Base-by-base conservation (phyloP, 1,284 basidiomycete genomes). In the Boletus sp. region DNA sequence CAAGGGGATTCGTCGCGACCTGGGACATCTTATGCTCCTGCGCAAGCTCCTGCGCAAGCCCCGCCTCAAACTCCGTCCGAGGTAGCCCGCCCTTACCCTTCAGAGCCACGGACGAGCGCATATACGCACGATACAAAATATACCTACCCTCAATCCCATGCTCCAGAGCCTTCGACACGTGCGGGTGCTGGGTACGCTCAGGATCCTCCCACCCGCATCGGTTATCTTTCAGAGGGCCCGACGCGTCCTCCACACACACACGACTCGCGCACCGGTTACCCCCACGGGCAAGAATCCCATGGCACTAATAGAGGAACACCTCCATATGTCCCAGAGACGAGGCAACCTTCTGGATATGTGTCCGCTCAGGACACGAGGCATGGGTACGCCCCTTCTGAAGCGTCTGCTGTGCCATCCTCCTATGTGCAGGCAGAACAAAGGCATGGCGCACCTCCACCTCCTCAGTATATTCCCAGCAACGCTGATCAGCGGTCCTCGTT, bases 71-170 rank as follows among this genome's bases (percentile, higher is more conserved):
- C 51, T 2, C 59, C 52, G 27, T 20, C 57, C 33, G 62, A 63
- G 13, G 40, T 47, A 7, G 34, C 54, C 37, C 64, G 60, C 10
- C 2, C 52, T 26, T 61, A 52, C 36, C 51, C 51, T n/a, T 38
- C 47, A 19, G 60, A 63, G 26, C 19, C 46, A 2, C 63, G 64
- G n/a, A 8, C 59, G 6, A 36, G 38, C 41, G 57, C 55, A 51
- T 65, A 63, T 44, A 50, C 54, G 22, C 58, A 62, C 37, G 57
- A 61, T 10, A 33, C 62, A 37, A 61, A 63, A 33, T 55, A 54
- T 33, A 26, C 60, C 10, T 59, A 63, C 50, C 20, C 57, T 27
- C 57, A 51, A n/a, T 35, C 59, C 7, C 61, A 59, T 22, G 27
- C 48, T 3, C 29, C 48, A 6, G 62, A 60, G 38, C 41, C 57